Evolutionary conservation across 306 rosid species (phyloP), one percentile per base, ranked within the genome.

Genomic region (Heteromeles arbutifolia): DNA sequence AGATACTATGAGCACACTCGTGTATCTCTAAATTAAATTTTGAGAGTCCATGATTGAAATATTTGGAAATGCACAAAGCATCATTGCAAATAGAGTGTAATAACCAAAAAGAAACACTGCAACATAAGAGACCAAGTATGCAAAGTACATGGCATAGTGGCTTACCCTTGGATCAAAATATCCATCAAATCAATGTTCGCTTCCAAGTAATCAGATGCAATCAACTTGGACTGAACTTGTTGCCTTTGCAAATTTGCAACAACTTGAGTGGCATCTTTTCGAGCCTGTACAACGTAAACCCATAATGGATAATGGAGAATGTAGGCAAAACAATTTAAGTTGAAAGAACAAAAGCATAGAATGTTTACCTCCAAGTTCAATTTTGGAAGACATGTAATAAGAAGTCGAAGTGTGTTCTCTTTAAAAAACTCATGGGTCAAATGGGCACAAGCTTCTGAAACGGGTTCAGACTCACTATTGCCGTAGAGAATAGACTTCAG

Each of bases 171-270:
- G 29, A 95, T 78, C 85, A 95, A 87, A 72, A 79, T 53, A 86
- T 92, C 96, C 97, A 95, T 83, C 54, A 95, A 87, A 71, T 95
- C 97, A 79, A 90, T 72, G 80, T 95, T 95, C 61, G 85, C 82
- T 83, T 87, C 97, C 93, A 95, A 87, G 85, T 89, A 92, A 87
- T 95, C 97, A 67, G 97, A 95, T n/a, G 99, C 96, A 78, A 95
- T 90, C 90, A 95, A 82, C 84, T 85, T 92, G 71, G 93, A 95
- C 28, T 89, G 90, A 85, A 95, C 97, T 66, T 88, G 97, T 72
- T 95, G 99, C 86, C 99, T 89, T 78, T 95, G 99, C 70, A 95
- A 88, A 86, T 95, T 95, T 64, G 99, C 99, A 84, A 95, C 97
- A 76, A 95, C 90, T 86, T 95, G 99, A 62, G 97, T 95, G 66